Percentiles rank a stretch among this genome's conserved stretches.
These are phyloP conservation scores for Cercophora samala DNA, from an alignment of 495 filamentous ascomycete species.

Conservation along the genomic window DNA sequence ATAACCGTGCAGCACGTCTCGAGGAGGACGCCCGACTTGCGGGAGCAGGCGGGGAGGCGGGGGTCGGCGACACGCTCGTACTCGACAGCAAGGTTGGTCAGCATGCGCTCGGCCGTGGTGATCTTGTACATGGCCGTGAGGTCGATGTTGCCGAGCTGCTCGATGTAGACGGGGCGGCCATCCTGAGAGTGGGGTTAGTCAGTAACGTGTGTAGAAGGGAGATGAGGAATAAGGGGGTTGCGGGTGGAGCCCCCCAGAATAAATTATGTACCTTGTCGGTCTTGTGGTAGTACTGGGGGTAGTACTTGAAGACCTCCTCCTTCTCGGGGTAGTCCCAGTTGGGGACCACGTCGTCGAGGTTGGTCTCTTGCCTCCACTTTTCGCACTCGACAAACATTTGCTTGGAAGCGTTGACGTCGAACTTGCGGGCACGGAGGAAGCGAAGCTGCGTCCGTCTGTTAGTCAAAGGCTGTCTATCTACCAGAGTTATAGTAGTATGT, in stretches of 20 bases:
- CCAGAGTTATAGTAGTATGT: neutral
- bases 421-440: slow-evolving; percentile 92
- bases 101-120: slow-evolving; percentile 88
- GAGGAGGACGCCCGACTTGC: slow-evolving; percentile 81
- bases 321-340: slow-evolving; percentile 90
- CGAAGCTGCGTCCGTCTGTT: slow-evolving; percentile 55
- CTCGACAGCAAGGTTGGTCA: slow-evolving; percentile 90
- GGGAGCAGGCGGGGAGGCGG: slow-evolving; percentile 89
- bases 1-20: slow-evolving; percentile 98
- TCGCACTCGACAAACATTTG: slow-evolving; percentile 89
- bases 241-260: neutral
- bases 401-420: slow-evolving; percentile 79
- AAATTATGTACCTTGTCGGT: slow-evolving; percentile 74
- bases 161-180: slow-evolving; percentile 94
- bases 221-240: neutral
- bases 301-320: slow-evolving; percentile 81
- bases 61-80: slow-evolving; percentile 95
- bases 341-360: slow-evolving; percentile 77
- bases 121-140: slow-evolving; percentile 81
- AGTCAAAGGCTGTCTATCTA: slow-evolving; percentile 17
- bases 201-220: slow-evolving; percentile 12
- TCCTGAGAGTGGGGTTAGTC: slow-evolving; percentile 55
- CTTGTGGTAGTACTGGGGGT: slow-evolving; percentile 99
- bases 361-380: slow-evolving; percentile 78
- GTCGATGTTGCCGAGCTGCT: slow-evolving; percentile 92